Evolutionary conservation across 306 rosid species (phyloP), one percentile per base, ranked within the genome.

Genomic region (Sophora flavescens): DNA sequence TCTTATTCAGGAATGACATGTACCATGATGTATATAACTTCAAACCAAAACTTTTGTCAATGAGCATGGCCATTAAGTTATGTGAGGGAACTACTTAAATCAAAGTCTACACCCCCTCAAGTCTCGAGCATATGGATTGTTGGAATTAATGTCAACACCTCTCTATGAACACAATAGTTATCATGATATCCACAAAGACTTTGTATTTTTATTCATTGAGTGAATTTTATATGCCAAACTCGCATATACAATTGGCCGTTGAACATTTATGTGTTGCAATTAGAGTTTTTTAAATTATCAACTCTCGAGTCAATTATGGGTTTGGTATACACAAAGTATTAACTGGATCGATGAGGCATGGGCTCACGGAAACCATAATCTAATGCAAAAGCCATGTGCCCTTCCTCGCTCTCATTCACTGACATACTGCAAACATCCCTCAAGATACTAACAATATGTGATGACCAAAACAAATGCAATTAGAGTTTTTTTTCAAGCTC

Each of bases 161-260:
- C 16, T 8, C 6, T 28, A 28, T 15, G 6, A 0, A 50, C 8
- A 45, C 72, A 50, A 11, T 52, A 72, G n/a, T 75, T 75, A 36
- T 75, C 64, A 51, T 14, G 32, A 75, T 16, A 75, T 17, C 44
- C 53, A 12, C 56, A 58, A 14, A 6, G 33, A 64, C 56, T 39
- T 38, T 26, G 4, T 41, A 2, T 71, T 71, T 53, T 48, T 4
- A 6, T 28, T 28, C 41, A 58, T 50, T 15, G 18, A 22, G 35
- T 74, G 38, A 45, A 10, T 60, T 45, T 47, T 74, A 13, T 38
- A 63, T 54, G 17, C 10, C 22, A 54, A 70, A 35, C 9, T n/a
- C 9, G 54, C 33, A 18, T 51, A 50, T 5, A 51, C 6, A 50
- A 14, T n/a, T n/a, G 0, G 63, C 10, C 32, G 10, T 11, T 14